Evolutionary conservation across 441 rosid species (phyloP).

Genomic region (Dalechampia spathulata): DNA sequence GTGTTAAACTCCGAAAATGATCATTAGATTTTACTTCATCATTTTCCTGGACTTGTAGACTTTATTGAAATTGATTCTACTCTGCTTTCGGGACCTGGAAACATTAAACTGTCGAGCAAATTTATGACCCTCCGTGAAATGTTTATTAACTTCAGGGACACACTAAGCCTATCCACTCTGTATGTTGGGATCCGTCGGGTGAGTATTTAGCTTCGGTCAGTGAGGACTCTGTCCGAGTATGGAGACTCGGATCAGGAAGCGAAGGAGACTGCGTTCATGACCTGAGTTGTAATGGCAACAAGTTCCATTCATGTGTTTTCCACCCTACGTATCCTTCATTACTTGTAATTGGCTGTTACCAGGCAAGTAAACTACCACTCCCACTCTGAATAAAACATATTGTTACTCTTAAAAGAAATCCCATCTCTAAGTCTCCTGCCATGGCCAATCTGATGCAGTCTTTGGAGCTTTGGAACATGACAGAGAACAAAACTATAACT

Average conservation of each 20-base stretch:
- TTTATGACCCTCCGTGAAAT: not conserved
- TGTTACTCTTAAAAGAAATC: no score
- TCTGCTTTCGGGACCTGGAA: not conserved
- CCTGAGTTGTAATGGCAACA: constrained; percentile 71
- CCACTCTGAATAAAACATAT: no score
- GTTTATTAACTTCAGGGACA: constrained; percentile 53
- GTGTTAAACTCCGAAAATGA: not conserved
- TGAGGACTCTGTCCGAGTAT: constrained; percentile 82
- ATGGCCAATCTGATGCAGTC: constrained; percentile 38
- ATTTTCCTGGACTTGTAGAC: not conserved
- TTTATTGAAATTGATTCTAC: not conserved
- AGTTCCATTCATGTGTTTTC: constrained; percentile 77
- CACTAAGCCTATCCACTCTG: constrained; percentile 54
- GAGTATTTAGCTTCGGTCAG: constrained; percentile 82
- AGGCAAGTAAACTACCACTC: constrained; percentile 60
- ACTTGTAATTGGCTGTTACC: constrained; percentile 78
- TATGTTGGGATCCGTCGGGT: constrained; percentile 91
- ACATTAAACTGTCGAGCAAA: not conserved
- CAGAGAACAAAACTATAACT: constrained; percentile 65
- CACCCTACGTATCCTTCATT: constrained; percentile 72
- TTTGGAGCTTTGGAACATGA: constrained; percentile 88
- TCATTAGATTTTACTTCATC: not conserved
- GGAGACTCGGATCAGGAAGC: constrained; percentile 71
- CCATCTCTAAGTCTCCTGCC: not conserved
- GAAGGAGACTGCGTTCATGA: constrained; percentile 76